Percentiles rank a stretch among this genome's conserved stretches.
phyloP scores from a whole-genome alignment of 2,329 filamentous ascomycete genomes.

The Ophiostoma sp. region DNA sequence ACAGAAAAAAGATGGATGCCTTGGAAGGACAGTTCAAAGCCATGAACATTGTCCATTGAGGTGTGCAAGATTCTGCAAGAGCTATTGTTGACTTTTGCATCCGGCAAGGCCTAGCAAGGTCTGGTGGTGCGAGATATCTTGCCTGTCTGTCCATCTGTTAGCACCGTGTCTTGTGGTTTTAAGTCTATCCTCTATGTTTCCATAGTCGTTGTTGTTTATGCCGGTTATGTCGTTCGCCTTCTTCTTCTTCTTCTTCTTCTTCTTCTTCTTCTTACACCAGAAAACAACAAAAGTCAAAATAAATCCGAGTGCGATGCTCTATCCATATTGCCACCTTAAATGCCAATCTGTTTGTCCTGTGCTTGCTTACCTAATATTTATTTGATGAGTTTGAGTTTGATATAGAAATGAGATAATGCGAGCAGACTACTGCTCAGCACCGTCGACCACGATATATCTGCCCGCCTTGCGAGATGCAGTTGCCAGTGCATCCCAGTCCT shows the following conservation, averaged over 20 bases:
- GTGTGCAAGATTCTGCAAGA: neutral
- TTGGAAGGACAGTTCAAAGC: slow-evolving; percentile 21
- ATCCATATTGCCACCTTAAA: neutral
- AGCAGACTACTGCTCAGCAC: slow-evolving; percentile 28
- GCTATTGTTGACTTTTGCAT: neutral
- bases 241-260: too few species aligned
- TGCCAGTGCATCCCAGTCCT: slow-evolving; percentile 66
- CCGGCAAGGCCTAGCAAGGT: neutral
- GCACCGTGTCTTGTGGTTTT: neutral
- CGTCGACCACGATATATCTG: slow-evolving; percentile 72
- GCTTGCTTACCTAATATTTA: neutral
- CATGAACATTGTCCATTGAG: slow-evolving; percentile 18
- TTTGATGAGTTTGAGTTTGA: neutral
- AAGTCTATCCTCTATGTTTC: neutral
- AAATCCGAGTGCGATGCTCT: neutral
- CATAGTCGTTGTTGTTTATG: neutral
- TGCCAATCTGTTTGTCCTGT: neutral
- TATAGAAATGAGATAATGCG: neutral
- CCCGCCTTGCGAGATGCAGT: slow-evolving; percentile 62
- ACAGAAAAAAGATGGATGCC: slow-evolving; percentile 16
- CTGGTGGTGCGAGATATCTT: neutral
- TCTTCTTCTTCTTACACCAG: neutral
- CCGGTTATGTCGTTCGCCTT: neutral
- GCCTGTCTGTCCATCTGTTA: neutral
- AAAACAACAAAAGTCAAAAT: neutral